Conservation (phyloP, 2,329 filamentous ascomycete species). For the Penicillium corylophilum region DNA sequence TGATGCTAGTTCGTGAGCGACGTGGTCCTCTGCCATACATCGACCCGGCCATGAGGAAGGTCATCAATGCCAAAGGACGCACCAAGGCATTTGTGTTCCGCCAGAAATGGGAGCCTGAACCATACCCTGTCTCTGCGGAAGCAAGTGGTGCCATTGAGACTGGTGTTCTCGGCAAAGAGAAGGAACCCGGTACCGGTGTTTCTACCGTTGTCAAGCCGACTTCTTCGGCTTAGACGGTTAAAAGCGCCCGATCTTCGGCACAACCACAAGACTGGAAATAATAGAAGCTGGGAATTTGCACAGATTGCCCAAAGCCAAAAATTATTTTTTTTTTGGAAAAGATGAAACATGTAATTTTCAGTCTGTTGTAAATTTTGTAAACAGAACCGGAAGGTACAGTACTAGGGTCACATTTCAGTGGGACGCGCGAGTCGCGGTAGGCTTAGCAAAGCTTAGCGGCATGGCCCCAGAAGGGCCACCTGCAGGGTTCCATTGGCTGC, state of each 20-base stretch:
- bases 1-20: conserved; percentile 22
- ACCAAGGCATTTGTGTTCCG: conserved; percentile 19
- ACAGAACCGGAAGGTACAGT: neutral
- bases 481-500: neutral
- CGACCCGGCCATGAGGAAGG: conserved; percentile 14
- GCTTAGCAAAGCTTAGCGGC: conserved; percentile 15
- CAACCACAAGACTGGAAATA: neutral
- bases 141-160: conserved; percentile 10
- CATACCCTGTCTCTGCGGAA: neutral
- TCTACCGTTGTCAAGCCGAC: conserved; percentile 4
- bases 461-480: neutral
- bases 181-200: conserved; percentile 2
- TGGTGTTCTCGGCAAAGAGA: conserved; percentile 3
- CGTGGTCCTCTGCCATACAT: conserved; percentile 17
- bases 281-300: neutral
- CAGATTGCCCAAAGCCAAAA: neutral
- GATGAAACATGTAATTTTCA: neutral
- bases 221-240: neutral
- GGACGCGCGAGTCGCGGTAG: neutral
- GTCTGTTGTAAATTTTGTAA: neutral
- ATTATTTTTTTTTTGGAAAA: neutral
- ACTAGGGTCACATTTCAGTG: neutral
- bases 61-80: conserved; percentile 10
- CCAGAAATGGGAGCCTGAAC: conserved; percentile 7
- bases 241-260: conserved; percentile 1